Conservation (phyloP, 352 stramenopile genomes). For the Halophytophthora polymorphica region DNA sequence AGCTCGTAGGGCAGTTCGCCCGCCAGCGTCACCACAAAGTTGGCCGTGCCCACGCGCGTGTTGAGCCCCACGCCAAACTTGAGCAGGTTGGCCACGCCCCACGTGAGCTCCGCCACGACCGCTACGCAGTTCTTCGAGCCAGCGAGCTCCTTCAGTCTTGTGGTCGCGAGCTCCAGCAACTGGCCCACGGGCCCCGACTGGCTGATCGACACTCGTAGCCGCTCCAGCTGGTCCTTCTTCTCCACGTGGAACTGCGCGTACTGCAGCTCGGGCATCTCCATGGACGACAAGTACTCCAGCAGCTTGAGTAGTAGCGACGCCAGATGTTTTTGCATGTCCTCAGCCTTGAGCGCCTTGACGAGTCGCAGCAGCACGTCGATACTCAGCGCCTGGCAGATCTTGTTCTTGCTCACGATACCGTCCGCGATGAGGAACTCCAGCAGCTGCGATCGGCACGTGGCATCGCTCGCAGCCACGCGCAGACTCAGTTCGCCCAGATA, state of each 20-base stretch:
- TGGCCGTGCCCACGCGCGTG: conserved; percentile 73
- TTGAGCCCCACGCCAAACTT: conserved; percentile 81
- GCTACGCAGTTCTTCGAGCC: conserved; percentile 30
- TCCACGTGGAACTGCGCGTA: conserved; percentile 86
- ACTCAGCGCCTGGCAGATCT: conserved; percentile 55
- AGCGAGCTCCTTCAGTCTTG: conserved; percentile 54
- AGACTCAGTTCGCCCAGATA: conserved; percentile 72
- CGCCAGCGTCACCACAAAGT: conserved; percentile 70
- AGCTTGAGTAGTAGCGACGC: conserved; percentile 59
- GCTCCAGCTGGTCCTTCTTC: conserved; percentile 81
- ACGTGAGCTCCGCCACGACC: conserved; percentile 51
- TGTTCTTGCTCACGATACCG: conserved; percentile 71
- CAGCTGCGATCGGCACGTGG: conserved; percentile 43
- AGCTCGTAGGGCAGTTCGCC: conserved; percentile 70
- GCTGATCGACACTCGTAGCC: conserved; percentile 73
- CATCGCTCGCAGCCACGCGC: conserved; percentile 51
- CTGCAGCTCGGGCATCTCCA: conserved; percentile 81
- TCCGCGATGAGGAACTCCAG: conserved; percentile 64
- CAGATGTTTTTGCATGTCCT: conserved; percentile 52
- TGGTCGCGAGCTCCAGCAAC: conserved; percentile 56
- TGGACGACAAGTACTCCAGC: conserved; percentile 75
- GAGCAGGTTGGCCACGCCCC: conserved; percentile 50
- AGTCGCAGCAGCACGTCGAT: conserved; percentile 75
- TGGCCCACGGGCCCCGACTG: conserved; percentile 73
- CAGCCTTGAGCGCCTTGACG: conserved; percentile 56